phyloP scores from a whole-genome alignment of 2,329 filamentous ascomycete genomes.

The Apiospora rasikravindrae region DNA sequence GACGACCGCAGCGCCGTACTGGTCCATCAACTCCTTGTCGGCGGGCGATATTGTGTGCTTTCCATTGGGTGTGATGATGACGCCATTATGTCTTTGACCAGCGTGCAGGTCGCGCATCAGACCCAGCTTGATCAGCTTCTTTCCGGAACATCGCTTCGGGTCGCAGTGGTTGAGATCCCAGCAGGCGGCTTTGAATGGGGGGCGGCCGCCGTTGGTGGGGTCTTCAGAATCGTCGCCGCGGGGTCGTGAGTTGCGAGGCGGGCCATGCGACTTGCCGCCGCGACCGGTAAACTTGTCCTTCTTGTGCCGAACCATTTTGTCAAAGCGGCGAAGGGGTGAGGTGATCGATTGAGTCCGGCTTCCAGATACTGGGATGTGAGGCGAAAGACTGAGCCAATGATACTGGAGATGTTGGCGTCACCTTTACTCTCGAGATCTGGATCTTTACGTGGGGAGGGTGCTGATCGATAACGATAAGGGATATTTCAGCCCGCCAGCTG shows the following conservation, averaged over 20 bases:
- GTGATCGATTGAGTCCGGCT: background rate
- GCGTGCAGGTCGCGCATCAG: conserved; percentile 92
- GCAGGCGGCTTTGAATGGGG: conserved; percentile 86
- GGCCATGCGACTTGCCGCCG: conserved; percentile 72
- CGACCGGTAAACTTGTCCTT: conserved; percentile 79
- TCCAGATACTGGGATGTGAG: background rate
- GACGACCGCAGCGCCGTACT: conserved; percentile 91
- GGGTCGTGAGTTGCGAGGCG: conserved; percentile 57
- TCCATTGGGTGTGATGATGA: conserved; percentile 94
- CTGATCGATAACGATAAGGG: conserved; percentile 7
- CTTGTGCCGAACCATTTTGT: conserved; percentile 88
- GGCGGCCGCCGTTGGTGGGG: conserved; percentile 48
- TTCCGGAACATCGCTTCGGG: conserved; percentile 94
- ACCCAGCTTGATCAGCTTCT: conserved; percentile 88
- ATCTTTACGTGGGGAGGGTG: conserved; percentile 2
- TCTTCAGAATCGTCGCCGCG: conserved; percentile 47
- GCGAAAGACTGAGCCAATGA: background rate
- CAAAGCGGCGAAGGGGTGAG: background rate
- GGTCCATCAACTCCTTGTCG: conserved; percentile 80
- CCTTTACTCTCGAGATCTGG: conserved; percentile 2
- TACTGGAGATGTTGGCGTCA: background rate
- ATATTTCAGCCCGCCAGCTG: background rate
- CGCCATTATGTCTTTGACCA: conserved; percentile 88
- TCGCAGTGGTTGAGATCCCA: conserved; percentile 99
- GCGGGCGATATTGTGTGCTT: conserved; percentile 84